phyloP scores from a whole-genome alignment of 129 eudicot species.

The Tagetes patula region DNA sequence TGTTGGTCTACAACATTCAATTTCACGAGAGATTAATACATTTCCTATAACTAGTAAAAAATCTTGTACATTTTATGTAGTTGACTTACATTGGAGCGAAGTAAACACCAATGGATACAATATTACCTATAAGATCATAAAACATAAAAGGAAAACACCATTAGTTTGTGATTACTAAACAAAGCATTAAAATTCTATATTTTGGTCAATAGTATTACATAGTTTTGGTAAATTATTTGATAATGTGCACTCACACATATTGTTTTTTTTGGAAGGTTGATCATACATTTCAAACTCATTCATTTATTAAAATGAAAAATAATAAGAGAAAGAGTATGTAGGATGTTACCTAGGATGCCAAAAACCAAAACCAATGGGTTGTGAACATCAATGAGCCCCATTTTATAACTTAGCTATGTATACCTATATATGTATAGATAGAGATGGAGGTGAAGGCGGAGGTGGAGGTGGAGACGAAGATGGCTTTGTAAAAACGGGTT shows the following conservation, averaged over 20 bases:
- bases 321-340: neutral
- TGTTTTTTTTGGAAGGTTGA: constrained; percentile 26
- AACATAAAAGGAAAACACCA: neutral
- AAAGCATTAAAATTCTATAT: neutral
- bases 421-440: neutral
- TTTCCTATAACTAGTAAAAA: neutral
- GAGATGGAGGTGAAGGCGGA: neutral
- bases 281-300: constrained; percentile 17
- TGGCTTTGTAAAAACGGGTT: constrained; percentile 28
- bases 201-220: neutral
- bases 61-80: neutral
- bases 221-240: neutral
- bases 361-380: constrained; percentile 56
- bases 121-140: constrained; percentile 53
- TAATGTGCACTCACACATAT: constrained; percentile 17
- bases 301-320: neutral
- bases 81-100: constrained; percentile 78
- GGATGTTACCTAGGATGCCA: constrained; percentile 59
- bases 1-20: constrained; percentile 57
- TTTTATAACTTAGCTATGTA: constrained; percentile 16
- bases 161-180: no score
- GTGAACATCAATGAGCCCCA: constrained; percentile 60
- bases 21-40: neutral
- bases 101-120: constrained; percentile 62
- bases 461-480: constrained; percentile 19